Base-by-base conservation (phyloP, 768 basidiomycete species). In the Mycena floridula region DNA sequence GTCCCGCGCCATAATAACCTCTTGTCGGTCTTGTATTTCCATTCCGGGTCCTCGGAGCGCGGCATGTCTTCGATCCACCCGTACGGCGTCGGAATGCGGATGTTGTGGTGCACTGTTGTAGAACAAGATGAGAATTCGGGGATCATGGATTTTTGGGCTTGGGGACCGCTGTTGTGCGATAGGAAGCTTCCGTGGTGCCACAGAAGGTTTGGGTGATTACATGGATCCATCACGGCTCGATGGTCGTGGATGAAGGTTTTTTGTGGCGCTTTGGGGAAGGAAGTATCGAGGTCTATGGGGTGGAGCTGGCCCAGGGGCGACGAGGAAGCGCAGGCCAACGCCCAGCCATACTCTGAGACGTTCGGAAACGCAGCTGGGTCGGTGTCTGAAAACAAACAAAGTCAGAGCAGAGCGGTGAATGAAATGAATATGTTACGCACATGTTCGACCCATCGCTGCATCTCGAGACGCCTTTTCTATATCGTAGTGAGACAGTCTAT, bases 1-100 rank as follows among this genome's bases (percentile, higher is more conserved):
- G 76, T 74, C 3, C 87, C 87, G 18, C 87, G 65, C 87, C 87
- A 89, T 41, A 76, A 68, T 37, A 88, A 45, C 24, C 74, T 55
- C 45, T 77, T 73, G 51, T 83, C 74, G 2, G 55, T 46, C 60
- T 81, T 84, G 41, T 72, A 65, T 1, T 74, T 70, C 81, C 85
- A 89, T 0, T 67, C 67, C 5, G 77, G 69, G 54, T 82, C 74
- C 47, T 77, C 65, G 5, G 50, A 48, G 22, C 62, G 52, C 4
- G 65, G 59, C 3, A 54, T 40, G 5, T 55, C 57, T 0, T 67
- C 51, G 73, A 75, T 41, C 74, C 74, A 79, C 43, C 68, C 70
- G 23, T 73, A 63, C 0, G 70, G 64, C 48, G 68, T 59, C 7
- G 73, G 66, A 2, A 66, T 55, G 25, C 67, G 69, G 16, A 82